Conservation (phyloP, 2,329 filamentous ascomycete genomes). For the Aspergillus sergii region DNA sequence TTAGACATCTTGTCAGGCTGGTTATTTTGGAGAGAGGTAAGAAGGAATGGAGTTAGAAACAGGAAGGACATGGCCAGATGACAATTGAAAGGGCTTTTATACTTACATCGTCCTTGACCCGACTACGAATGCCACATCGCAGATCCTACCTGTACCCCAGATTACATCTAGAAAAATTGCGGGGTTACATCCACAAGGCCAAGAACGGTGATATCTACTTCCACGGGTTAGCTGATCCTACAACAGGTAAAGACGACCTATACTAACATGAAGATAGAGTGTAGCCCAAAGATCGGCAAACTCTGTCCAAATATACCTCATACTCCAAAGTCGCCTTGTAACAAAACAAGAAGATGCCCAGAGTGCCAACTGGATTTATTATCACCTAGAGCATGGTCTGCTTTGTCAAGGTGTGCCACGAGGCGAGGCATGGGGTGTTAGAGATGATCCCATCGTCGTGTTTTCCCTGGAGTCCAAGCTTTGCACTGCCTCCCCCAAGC, state of each 20-base stretch:
- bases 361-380: background rate
- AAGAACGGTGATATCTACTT: background rate
- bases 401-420: background rate
- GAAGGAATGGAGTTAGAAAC: background rate
- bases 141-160: background rate
- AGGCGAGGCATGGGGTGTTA: background rate
- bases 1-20: background rate
- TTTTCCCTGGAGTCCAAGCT: background rate
- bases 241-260: background rate
- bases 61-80: background rate
- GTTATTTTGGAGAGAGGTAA: too few relatives aligned
- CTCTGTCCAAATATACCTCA: background rate
- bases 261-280: background rate
- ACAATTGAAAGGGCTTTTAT: background rate
- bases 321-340: background rate
- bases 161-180: background rate
- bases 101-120: too few relatives aligned
- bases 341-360: constrained; percentile 4
- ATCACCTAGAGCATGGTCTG: background rate
- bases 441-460: background rate
- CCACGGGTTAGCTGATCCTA: background rate
- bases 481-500: constrained; percentile 13
- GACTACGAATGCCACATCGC: background rate
- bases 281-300: background rate
- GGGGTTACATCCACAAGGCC: background rate